Evolutionary conservation across 108 stramenopile genomes (phyloP), one percentile per base, ranked within the genome.

Genomic region (Skeletonema grethae): DNA sequence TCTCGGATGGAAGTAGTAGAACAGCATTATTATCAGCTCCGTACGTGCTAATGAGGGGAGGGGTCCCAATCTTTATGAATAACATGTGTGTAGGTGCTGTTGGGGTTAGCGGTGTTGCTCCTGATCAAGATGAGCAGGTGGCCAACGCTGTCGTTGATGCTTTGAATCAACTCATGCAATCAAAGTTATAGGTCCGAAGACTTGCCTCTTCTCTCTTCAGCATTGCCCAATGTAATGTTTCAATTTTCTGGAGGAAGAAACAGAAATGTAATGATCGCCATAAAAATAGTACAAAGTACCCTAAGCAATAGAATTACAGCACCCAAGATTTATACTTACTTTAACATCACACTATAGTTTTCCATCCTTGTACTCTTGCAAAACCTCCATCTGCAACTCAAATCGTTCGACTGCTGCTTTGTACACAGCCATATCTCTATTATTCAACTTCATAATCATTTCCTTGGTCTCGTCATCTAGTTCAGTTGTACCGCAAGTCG

Each of bases 361-460:
- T 4, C 67, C 58, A 67, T 35, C 72, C 38, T 61, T 63, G 34
- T 68, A 73, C 29, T 80, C 79, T 35, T 64, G 58, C 63, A 87
- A 57, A 13, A 82, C 84, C 60, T 73, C 75, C 71, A 81, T 75
- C 74, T 93, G 88, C 9, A 86, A 56, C 36, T 86, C 77, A 73
- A 90, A 90, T 53, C 72, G 59, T 66, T 82, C 67, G 9, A 84
- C 65, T 4, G 92, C 92, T 15, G 87, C 87, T 50, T 86, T 80
- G 63, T 93, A 93, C 4, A 93, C 69, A 61, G 80, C 68, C 61
- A 88, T 62, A 82, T 93, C 92, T 57, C 90, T 68, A 35, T 69
- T 76, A 62, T 90, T 93, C 75, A 90, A 75, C 24, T 75, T 70
- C 57, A 74, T 50, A 72, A 93, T 90, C 29, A 70, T 60, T 6